Conservation (phyloP, 2,329 filamentous ascomycete species). For the Arthroderma uncinatum region DNA sequence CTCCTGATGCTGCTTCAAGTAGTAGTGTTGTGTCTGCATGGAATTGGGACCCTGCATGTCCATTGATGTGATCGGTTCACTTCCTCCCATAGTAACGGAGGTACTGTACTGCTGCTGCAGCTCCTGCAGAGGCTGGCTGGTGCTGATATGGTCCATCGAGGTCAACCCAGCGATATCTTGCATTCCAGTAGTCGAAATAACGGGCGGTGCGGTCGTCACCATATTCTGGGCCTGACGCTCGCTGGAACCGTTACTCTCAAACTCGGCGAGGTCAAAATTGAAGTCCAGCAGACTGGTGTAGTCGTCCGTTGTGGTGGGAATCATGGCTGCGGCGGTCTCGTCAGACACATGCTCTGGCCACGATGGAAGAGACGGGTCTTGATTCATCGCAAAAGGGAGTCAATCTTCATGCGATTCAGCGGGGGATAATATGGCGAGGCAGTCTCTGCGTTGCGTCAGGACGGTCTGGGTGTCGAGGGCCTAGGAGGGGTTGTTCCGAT, state of each 20-base stretch:
- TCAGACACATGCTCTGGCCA: conserved; percentile 33
- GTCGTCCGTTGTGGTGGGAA: conserved; percentile 33
- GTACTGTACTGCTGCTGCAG: conserved; percentile 7
- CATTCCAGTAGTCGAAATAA: conserved; percentile 11
- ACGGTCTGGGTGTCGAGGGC: not conserved
- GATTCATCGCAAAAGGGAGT: conserved; percentile 28
- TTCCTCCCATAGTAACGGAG: not conserved
- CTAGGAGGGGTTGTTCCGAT: not conserved
- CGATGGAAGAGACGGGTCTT: conserved; percentile 26
- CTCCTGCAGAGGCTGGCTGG: conserved; percentile 7
- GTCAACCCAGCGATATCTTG: conserved; percentile 9
- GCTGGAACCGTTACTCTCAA: conserved; percentile 25
- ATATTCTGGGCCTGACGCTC: conserved; percentile 29
- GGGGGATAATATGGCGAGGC: not conserved
- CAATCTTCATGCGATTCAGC: not conserved
- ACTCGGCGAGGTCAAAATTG: conserved; percentile 36
- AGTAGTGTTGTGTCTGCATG: conserved; percentile 2
- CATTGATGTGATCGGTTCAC: conserved; percentile 11
- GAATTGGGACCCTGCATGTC: conserved; percentile 10
- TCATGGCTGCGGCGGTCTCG: conserved; percentile 24
- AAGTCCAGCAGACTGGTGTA: conserved; percentile 40
- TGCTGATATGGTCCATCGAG: conserved; percentile 10
- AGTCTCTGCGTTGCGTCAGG: not conserved
- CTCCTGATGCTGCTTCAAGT: conserved; percentile 17
- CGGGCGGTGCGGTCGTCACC: conserved; percentile 21